These are phyloP conservation scores for Xylariaceae sp. DNA, from an alignment of 2,329 filamentous ascomycete species.

Conservation along the genomic window DNA sequence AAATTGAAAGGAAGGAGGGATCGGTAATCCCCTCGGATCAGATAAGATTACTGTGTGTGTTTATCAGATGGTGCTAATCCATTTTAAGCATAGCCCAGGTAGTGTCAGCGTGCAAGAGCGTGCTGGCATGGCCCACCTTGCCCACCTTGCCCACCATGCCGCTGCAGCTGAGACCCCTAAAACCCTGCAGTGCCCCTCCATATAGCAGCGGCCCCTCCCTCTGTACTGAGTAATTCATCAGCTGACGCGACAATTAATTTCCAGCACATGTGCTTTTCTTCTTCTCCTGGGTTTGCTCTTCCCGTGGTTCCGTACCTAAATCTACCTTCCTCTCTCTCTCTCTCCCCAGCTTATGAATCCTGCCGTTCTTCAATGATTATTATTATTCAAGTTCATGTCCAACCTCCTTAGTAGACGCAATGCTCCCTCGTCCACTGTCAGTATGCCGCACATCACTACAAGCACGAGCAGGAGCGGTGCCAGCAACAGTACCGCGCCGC, in stretches of 20 bases:
- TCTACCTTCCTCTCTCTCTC: too few relatives aligned
- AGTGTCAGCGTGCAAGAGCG: too few relatives aligned
- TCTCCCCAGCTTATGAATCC: too few relatives aligned
- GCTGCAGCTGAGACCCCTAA: neutral
- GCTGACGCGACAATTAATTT: conserved; percentile 19
- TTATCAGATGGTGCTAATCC: conserved; percentile 19
- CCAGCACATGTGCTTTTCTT: too few relatives aligned
- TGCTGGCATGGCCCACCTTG: too few relatives aligned
- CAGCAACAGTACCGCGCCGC: conserved; percentile 20
- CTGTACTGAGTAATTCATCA: too few relatives aligned
- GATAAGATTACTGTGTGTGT: conserved; percentile 29
- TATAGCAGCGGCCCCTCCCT: too few relatives aligned
- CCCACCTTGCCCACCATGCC: conserved; percentile 7
- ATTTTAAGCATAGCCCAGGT: too few relatives aligned
- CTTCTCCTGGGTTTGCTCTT: too few relatives aligned
- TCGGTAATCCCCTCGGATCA: conserved; percentile 31
- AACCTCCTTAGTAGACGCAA: conserved; percentile 24
- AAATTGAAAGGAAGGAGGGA: conserved; percentile 10
- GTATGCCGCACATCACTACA: conserved; percentile 24
- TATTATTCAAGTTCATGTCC: conserved; percentile 22
- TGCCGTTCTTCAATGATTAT: too few relatives aligned
- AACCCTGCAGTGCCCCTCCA: too few relatives aligned
- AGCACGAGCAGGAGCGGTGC: conserved; percentile 8
- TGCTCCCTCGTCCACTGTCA: conserved; percentile 17
- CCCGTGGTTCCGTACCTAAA: too few relatives aligned